Evolutionary conservation across 202 grass and related monocot genomes (phyloP).

Genomic region (Cymbopogon flexuosus): DNA sequence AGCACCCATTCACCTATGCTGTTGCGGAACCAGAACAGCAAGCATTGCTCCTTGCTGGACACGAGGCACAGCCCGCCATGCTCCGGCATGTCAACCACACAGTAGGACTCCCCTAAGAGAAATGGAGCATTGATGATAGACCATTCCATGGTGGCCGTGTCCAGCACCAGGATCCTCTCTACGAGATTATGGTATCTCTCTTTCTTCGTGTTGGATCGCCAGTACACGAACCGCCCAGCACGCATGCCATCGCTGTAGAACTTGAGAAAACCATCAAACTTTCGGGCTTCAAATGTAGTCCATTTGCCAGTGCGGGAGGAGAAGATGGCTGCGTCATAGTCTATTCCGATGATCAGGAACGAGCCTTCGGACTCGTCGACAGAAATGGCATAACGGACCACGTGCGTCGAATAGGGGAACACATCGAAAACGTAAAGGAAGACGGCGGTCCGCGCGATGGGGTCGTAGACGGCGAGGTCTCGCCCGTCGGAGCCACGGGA

Average conservation of each 20-base stretch:
- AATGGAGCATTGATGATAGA: no score
- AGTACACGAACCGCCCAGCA: slow-evolving; percentile 26
- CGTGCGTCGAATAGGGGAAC: not conserved
- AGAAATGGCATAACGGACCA: not conserved
- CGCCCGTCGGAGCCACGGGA: not conserved
- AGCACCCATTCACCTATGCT: no score
- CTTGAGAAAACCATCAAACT: not conserved
- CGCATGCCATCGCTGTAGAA: not conserved
- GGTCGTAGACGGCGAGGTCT: slow-evolving; percentile 20
- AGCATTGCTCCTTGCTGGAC: no score
- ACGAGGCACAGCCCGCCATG: no score
- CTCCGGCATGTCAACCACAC: no score
- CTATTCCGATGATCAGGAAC: not conserved
- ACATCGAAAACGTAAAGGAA: not conserved
- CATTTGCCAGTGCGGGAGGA: slow-evolving; percentile 13
- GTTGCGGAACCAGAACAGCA: no score
- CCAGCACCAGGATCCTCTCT: not conserved
- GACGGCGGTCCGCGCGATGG: not conserved
- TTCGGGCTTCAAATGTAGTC: not conserved
- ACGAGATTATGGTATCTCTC: not conserved
- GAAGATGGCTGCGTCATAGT: not conserved
- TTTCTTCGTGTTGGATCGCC: slow-evolving; percentile 8
- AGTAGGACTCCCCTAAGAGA: no score
- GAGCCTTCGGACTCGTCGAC: slow-evolving; percentile 6
- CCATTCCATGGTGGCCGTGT: not conserved